Percentiles rank a stretch among this genome's conserved stretches.
These are phyloP conservation scores for Harringtonia aguacate DNA, from an alignment of 2,329 filamentous ascomycete species.

Conservation along the genomic window DNA sequence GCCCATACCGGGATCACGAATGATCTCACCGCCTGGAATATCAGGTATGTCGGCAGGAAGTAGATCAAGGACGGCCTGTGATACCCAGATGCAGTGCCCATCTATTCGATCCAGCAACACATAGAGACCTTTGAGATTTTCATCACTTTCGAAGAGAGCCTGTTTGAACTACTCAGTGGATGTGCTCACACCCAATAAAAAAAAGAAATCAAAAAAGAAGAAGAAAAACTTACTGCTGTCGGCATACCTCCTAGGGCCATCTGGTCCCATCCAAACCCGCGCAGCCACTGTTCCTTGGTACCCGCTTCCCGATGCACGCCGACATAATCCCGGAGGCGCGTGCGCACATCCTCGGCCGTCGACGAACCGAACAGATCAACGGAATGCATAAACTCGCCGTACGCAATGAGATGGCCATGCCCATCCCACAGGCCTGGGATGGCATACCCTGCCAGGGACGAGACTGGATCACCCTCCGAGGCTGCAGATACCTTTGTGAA, in stretches of 20 bases:
- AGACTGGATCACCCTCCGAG: slow-evolving; percentile 15
- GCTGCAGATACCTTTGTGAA: slow-evolving; percentile 36
- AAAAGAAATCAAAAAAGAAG: neutral
- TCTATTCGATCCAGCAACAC: slow-evolving; percentile 63
- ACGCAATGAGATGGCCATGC: slow-evolving; percentile 56
- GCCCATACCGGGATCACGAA: slow-evolving; percentile 49
- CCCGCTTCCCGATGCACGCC: slow-evolving; percentile 38
- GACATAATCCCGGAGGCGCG: slow-evolving; percentile 41
- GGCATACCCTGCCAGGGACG: too few relatives aligned
- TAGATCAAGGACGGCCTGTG: slow-evolving; percentile 49
- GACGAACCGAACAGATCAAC: slow-evolving; percentile 51
- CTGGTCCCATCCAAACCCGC: slow-evolving; percentile 64
- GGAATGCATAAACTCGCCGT: slow-evolving; percentile 55
- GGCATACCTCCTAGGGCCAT: slow-evolving; percentile 55
- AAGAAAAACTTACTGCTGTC: slow-evolving; percentile 38
- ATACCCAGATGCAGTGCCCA: slow-evolving; percentile 61
- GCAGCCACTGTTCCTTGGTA: slow-evolving; percentile 46
- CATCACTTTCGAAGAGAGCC: slow-evolving; percentile 44
- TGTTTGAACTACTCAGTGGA: slow-evolving; percentile 13
- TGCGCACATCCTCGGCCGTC: slow-evolving; percentile 43
- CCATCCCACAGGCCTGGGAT: slow-evolving; percentile 62
- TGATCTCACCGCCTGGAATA: slow-evolving; percentile 53
- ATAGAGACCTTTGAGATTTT: slow-evolving; percentile 42
- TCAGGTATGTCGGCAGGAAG: slow-evolving; percentile 41
- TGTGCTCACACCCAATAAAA: too few relatives aligned